Conservation (phyloP, 2,329 filamentous ascomycete species). For the Monilinia laxa region DNA sequence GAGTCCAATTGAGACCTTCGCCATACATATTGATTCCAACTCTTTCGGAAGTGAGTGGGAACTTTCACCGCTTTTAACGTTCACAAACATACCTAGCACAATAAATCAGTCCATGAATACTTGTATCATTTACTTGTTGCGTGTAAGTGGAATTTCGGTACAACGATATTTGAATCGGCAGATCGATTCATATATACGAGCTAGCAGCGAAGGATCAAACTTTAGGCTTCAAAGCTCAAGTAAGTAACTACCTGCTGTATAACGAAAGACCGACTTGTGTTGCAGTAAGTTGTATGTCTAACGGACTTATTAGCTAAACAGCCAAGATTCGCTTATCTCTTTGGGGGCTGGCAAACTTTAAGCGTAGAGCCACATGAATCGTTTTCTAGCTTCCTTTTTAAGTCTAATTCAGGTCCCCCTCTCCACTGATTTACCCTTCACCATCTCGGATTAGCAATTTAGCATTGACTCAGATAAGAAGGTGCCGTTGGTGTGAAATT, state of each 20-base stretch:
- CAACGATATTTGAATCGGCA: too few relatives aligned
- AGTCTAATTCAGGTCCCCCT: conserved; percentile 4
- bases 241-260: not conserved
- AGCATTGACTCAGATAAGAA: conserved; percentile 2
- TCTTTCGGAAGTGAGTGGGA: not conserved
- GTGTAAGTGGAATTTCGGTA: too few relatives aligned
- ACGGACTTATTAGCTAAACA: too few relatives aligned
- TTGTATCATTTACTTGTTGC: too few relatives aligned
- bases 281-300: too few relatives aligned
- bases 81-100: too few relatives aligned
- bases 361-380: not conserved
- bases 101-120: too few relatives aligned
- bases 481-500: not conserved
- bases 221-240: not conserved
- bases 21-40: not conserved
- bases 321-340: conserved; percentile 13
- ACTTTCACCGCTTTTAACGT: not conserved
- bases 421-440: not conserved
- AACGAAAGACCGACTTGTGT: not conserved
- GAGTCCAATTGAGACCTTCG: not conserved
- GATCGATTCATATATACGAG: not conserved
- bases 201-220: not conserved
- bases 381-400: conserved; percentile 22
- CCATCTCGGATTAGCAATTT: too few relatives aligned
- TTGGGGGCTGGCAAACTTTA: too few relatives aligned